Evolutionary conservation across 148 eudicot species (phyloP).

Genomic region (Pouteria glomerata): DNA sequence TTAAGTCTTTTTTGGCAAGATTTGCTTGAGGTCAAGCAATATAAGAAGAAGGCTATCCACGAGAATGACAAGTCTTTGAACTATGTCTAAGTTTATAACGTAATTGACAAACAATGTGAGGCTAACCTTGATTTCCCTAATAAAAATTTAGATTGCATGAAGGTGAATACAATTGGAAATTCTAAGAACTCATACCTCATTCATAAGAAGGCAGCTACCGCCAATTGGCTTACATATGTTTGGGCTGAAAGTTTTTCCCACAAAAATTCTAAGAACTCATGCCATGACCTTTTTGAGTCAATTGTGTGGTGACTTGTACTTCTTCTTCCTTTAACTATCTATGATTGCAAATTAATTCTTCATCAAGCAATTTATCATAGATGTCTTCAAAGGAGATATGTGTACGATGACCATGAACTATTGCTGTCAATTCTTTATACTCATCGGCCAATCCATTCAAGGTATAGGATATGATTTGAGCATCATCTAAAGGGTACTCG

Average conservation of each 20-base stretch:
- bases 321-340: neutral
- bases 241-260: neutral
- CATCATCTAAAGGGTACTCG: neutral
- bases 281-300: no score
- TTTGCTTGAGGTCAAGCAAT: neutral
- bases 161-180: no score
- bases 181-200: neutral
- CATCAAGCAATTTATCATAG: neutral
- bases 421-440: neutral
- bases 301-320: no score
- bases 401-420: neutral
- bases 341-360: neutral
- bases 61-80: neutral
- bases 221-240: neutral
- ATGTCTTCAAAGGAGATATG: neutral
- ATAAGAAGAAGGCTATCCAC: neutral
- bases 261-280: no score
- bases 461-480: neutral
- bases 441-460: neutral
- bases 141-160: no score
- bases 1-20: neutral
- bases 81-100: neutral
- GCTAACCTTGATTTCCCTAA: neutral
- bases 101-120: neutral
- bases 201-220: neutral